Percentiles rank a stretch among this genome's conserved stretches.
These are phyloP conservation scores for Sporothrix mexicana DNA, from an alignment of 2,329 filamentous ascomycete genomes.

Conservation along the genomic window DNA sequence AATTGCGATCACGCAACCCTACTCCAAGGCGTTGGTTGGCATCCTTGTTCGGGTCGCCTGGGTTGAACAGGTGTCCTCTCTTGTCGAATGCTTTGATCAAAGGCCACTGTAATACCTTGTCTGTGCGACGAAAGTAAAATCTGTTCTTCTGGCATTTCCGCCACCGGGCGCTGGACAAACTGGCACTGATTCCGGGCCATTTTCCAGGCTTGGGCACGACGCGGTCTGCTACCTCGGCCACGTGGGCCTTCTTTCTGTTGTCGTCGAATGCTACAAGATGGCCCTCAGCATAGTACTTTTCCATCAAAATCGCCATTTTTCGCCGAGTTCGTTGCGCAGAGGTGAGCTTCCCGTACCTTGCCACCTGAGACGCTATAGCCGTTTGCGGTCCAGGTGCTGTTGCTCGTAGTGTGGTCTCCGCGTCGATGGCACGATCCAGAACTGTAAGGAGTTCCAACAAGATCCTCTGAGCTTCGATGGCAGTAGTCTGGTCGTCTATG, in stretches of 20 bases:
- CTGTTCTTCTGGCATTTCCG: background rate
- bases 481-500: no score
- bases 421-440: no score
- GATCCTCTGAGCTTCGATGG: no score
- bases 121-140: no score
- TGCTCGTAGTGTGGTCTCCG: no score
- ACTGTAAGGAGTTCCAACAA: no score
- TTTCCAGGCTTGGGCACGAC: background rate
- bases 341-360: background rate
- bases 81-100: no score
- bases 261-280: background rate
- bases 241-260: background rate
- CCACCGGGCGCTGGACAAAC: background rate
- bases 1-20: background rate
- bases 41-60: background rate
- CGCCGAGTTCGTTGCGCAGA: background rate
- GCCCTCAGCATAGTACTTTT: background rate
- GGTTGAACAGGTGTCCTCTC: background rate
- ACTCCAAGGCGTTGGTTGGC: no score
- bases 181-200: slow-evolving; percentile 1
- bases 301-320: background rate
- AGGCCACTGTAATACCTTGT: no score
- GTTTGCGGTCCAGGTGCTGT: no score
- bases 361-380: background rate
- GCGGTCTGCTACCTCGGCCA: background rate